Evolutionary conservation across 108 stramenopile species (phyloP).

Genomic region (Pseudonitzschia multistriata): DNA sequence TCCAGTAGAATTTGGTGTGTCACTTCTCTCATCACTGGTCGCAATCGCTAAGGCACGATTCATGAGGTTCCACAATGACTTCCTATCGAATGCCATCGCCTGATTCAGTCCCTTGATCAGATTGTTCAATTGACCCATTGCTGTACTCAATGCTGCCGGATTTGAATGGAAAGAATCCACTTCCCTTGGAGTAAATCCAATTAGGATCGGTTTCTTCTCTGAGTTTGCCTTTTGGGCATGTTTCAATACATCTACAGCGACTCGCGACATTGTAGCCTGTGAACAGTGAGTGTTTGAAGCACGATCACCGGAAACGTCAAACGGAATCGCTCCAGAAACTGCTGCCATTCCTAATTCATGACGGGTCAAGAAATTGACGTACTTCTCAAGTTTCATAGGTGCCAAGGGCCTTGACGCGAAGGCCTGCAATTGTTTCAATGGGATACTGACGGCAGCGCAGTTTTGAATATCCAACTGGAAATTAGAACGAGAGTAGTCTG

Average conservation of each 20-base stretch:
- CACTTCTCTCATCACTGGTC: constrained; percentile 88
- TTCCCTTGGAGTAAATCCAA: constrained; percentile 80
- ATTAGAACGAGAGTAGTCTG: constrained; percentile 73
- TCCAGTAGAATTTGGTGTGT: constrained; percentile 61
- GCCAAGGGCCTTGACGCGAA: constrained; percentile 84
- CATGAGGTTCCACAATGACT: constrained; percentile 90
- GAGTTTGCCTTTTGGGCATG: constrained; percentile 78
- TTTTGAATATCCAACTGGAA: constrained; percentile 86
- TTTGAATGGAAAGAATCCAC: constrained; percentile 73
- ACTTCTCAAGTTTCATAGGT: constrained; percentile 85
- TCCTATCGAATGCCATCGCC: constrained; percentile 88
- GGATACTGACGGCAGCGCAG: constrained; percentile 88
- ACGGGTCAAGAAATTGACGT: constrained; percentile 63
- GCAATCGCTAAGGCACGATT: constrained; percentile 81
- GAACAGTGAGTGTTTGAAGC: constrained; percentile 85
- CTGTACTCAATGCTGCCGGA: constrained; percentile 60
- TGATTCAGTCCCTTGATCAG: constrained; percentile 78
- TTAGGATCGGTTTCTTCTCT: constrained; percentile 73
- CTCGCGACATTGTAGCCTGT: constrained; percentile 82
- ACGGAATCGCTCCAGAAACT: constrained; percentile 74
- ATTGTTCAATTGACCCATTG: constrained; percentile 67
- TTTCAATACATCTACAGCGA: constrained; percentile 73
- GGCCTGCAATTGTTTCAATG: constrained; percentile 82
- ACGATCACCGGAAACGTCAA: constrained; percentile 68
- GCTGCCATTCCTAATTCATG: constrained; percentile 58